A percentile compares a stretch with the other conserved stretches of the same genome.
These are phyloP conservation scores for Hypoxylon sp. DNA, from an alignment of 2,329 filamentous ascomycete genomes.

Conservation along the genomic window DNA sequence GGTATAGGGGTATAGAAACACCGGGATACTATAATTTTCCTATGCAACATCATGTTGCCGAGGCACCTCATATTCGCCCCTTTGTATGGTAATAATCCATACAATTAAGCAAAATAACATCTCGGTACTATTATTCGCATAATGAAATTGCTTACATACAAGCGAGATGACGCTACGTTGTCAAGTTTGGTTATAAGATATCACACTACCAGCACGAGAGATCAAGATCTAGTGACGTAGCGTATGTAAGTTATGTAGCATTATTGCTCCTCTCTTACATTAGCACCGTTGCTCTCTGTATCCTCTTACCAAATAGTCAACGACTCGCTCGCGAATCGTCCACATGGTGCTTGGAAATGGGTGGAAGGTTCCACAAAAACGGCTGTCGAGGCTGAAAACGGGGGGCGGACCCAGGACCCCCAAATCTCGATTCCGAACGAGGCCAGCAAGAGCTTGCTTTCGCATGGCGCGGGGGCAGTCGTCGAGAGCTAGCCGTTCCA, in stretches of 20 bases:
- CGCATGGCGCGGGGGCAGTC: conserved; percentile 23
- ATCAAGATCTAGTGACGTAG: conserved; percentile 45
- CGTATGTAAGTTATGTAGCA: conserved; percentile 30
- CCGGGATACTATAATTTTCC: background rate
- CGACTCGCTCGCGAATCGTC: conserved; percentile 21
- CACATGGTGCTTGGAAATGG: conserved; percentile 15
- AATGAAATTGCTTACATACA: conserved; percentile 26
- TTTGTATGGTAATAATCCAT: conserved; percentile 12
- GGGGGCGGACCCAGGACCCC: conserved; percentile 8
- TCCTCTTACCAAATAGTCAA: conserved; percentile 27
- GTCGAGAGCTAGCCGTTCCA: conserved; percentile 26
- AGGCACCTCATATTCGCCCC: background rate
- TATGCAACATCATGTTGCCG: background rate
- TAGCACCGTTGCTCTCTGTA: conserved; percentile 17
- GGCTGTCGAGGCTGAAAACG: conserved; percentile 32
- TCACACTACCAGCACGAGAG: conserved; percentile 32
- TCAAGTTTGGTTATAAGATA: conserved; percentile 36
- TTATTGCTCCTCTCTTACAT: conserved; percentile 24
- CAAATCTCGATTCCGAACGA: conserved; percentile 29
- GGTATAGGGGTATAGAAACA: conserved; percentile 1
- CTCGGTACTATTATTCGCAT: conserved; percentile 26
- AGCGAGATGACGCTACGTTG: conserved; percentile 4
- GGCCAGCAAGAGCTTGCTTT: conserved; percentile 5
- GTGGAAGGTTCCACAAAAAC: conserved; percentile 31
- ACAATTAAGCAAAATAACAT: conserved; percentile 20